Conservation (phyloP, 257 asterid species). For the Solanum ahanhuiri region DNA sequence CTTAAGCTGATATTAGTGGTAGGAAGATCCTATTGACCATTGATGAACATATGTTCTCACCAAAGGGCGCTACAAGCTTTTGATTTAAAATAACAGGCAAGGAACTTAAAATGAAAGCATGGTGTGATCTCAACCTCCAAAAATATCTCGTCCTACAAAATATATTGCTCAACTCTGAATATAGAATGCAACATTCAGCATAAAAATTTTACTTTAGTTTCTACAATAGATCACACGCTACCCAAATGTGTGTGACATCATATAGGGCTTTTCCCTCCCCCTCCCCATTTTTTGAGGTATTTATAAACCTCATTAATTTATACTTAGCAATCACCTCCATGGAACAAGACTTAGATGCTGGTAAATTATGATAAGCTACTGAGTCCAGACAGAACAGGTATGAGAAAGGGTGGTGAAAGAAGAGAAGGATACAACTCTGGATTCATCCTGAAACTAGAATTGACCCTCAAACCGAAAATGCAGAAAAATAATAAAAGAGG, state of each 20-base stretch:
- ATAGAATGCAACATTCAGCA: background rate
- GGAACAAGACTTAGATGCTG: background rate
- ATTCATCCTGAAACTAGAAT: background rate
- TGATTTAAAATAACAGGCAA: background rate
- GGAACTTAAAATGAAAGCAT: background rate
- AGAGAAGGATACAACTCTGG: background rate
- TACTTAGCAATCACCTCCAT: background rate
- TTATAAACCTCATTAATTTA: background rate
- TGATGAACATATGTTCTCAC: background rate
- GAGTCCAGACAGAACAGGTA: background rate
- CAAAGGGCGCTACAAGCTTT: background rate
- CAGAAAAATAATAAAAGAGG: background rate
- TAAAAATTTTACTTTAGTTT: background rate
- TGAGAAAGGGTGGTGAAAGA: background rate
- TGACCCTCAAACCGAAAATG: background rate
- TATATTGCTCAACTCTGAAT: background rate
- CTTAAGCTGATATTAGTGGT: background rate
- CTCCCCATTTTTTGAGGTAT: background rate
- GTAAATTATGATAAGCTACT: background rate
- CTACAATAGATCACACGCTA: background rate
- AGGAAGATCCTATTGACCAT: background rate
- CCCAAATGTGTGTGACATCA: background rate
- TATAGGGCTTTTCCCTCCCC: background rate
- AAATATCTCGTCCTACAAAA: background rate
- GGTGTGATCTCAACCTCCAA: background rate